Conservation (phyloP, 1,284 basidiomycete species). For the Ganoderma sp. region DNA sequence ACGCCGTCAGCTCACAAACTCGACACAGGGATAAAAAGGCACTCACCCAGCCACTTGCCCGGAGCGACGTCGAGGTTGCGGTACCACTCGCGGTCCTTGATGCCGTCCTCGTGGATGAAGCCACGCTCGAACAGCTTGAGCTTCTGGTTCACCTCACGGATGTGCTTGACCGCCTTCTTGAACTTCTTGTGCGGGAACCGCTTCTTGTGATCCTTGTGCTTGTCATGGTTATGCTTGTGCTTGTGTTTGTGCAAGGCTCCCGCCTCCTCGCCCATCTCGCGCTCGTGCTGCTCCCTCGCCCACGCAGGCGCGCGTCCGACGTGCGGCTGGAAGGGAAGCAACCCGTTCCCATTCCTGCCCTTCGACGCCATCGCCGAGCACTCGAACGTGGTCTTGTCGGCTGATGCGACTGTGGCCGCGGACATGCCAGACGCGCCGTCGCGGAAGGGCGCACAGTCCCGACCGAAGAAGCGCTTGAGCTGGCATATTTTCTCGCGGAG, state of each 20-base stretch:
- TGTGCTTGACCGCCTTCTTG: conserved; percentile 63
- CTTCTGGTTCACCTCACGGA: conserved; percentile 73
- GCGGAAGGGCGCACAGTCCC: conserved; percentile 30
- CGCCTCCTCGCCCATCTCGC: conserved; percentile 6
- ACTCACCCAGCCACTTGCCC: conserved; percentile 86
- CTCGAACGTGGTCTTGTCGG: conserved; percentile 28
- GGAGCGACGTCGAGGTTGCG: conserved; percentile 87
- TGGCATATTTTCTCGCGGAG: conserved; percentile 35
- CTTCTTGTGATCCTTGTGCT: conserved; percentile 15
- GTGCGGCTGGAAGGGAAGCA: conserved; percentile 32
- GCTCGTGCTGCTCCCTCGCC: conserved; percentile 23
- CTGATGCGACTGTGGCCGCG: conserved; percentile 7
- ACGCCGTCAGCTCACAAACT: background rate
- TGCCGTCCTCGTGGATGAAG: conserved; percentile 81
- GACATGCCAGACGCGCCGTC: conserved; percentile 12
- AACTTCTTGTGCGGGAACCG: conserved; percentile 40
- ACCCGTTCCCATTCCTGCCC: conserved; percentile 20
- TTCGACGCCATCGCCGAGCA: conserved; percentile 27
- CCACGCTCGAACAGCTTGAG: conserved; percentile 81
- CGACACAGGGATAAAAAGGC: background rate
- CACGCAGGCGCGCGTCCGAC: conserved; percentile 33
- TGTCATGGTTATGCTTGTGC: background rate
- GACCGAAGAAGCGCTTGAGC: conserved; percentile 36
- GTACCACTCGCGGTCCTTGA: conserved; percentile 86
- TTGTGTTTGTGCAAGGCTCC: conserved; percentile 8